Evolutionary conservation across 202 grass and related monocot genomes (phyloP).

Genomic region (Saccharum hybrid): DNA sequence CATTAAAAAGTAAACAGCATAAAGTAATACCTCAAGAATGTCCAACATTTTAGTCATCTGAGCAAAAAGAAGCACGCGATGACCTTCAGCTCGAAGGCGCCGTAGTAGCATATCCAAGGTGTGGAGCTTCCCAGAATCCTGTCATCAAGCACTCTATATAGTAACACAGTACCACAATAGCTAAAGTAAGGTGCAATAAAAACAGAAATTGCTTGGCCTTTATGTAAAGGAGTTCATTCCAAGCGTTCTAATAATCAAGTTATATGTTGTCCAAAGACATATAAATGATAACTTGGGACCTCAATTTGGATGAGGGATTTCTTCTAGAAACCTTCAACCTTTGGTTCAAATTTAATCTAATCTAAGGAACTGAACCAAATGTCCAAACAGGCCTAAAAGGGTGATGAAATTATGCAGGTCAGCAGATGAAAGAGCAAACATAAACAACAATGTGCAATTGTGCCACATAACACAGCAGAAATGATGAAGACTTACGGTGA

Average conservation of each 20-base stretch:
- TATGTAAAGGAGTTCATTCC: conserved; percentile 2
- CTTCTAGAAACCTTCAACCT: background rate
- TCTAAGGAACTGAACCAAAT: background rate
- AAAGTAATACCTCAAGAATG: conserved; percentile 87
- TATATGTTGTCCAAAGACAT: conserved; percentile 17
- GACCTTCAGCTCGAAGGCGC: conserved; percentile 86
- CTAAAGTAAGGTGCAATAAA: background rate
- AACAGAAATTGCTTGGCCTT: background rate
- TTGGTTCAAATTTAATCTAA: conserved; percentile 5
- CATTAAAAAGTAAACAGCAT: background rate
- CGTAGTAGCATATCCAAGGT: conserved; percentile 87
- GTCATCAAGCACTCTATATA: conserved; percentile 43
- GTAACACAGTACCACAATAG: background rate
- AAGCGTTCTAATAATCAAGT: conserved; percentile 18
- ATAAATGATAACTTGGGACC: background rate
- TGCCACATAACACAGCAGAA: conserved; percentile 32
- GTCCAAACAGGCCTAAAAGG: background rate
- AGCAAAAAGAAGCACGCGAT: conserved; percentile 95
- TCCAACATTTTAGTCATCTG: conserved; percentile 99
- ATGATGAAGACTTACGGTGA: conserved; percentile 65
- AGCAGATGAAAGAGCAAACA: background rate
- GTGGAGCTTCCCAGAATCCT: conserved; percentile 99
- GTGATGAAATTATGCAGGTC: conserved; percentile 9
- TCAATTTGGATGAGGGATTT: background rate
- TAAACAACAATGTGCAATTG: conserved; percentile 30